Conservation (phyloP, 441 rosid genomes). For the Isatis lusitanica region DNA sequence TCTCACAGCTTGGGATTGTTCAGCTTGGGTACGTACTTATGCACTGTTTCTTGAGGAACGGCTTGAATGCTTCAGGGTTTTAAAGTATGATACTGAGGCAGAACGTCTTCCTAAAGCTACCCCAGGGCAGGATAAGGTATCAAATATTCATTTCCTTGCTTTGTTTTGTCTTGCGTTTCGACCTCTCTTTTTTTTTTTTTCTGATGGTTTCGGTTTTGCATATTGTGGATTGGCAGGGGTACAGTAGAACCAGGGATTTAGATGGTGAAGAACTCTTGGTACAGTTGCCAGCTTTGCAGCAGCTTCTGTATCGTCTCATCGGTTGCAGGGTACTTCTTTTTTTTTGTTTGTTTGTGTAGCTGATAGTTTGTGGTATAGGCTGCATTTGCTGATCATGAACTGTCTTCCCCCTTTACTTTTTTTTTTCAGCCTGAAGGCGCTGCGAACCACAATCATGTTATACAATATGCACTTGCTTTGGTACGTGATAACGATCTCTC, state of each 20-base stretch:
- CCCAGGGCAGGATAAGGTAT: conserved; percentile 87
- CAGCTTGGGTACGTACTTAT: conserved; percentile 99
- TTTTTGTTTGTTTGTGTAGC: background rate
- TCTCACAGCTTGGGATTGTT: conserved; percentile 93
- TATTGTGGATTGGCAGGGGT: conserved; percentile 55
- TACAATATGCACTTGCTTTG: conserved; percentile 95
- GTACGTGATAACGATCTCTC: conserved; percentile 42
- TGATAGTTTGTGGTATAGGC: conserved; percentile 7
- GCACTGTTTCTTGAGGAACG: conserved; percentile 93
- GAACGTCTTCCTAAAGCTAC: conserved; percentile 81
- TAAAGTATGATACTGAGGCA: conserved; percentile 91
- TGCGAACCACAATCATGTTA: conserved; percentile 77
- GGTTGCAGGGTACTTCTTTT: conserved; percentile 76
- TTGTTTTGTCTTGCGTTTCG: background rate
- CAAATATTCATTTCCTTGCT: background rate
- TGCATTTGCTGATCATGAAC: conserved; percentile 3
- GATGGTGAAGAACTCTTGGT: conserved; percentile 82
- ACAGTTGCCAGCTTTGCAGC: conserved; percentile 90
- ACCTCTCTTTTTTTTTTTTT: background rate
- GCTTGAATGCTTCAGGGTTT: conserved; percentile 87
- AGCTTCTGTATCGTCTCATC: conserved; percentile 84
- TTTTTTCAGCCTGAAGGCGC: conserved; percentile 94
- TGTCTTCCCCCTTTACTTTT: conserved; percentile 3
- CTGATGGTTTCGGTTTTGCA: conserved; percentile 17
- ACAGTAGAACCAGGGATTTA: conserved; percentile 87